Evolutionary conservation across 23 red algal genomes (phyloP).

Genomic region (Cyanidiococcus yangmingshanensis): DNA sequence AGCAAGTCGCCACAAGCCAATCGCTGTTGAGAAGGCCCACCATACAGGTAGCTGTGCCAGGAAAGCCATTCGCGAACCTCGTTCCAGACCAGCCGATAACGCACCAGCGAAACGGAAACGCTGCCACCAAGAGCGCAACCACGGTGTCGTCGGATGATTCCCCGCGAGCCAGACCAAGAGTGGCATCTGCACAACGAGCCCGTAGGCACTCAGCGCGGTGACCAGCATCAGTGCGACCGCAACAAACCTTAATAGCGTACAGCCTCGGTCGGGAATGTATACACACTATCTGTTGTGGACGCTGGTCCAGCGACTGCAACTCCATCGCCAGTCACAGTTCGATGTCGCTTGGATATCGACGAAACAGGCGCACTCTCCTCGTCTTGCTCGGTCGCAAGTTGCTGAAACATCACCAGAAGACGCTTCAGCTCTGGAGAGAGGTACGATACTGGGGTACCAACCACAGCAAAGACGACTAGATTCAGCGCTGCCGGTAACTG

Average conservation of each 20-base stretch:
- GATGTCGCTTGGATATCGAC: too few species aligned
- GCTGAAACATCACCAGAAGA: background rate
- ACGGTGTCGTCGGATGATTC: background rate
- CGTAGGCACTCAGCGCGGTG: background rate
- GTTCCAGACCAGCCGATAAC: background rate
- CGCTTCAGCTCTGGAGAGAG: background rate
- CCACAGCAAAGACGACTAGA: background rate
- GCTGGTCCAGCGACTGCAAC: background rate
- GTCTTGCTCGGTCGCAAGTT: too few species aligned
- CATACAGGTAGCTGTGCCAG: background rate
- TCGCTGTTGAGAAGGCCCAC: background rate
- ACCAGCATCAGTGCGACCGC: background rate
- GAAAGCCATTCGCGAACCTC: background rate
- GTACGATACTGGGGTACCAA: background rate
- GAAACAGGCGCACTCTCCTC: too few species aligned
- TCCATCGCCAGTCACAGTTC: too few species aligned
- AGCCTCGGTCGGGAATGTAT: too few species aligned
- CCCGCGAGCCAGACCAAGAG: background rate
- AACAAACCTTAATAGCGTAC: background rate
- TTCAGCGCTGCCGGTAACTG: background rate
- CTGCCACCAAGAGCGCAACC: slow-evolving; percentile 3
- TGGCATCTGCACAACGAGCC: slow-evolving; percentile 5
- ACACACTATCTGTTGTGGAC: too few species aligned
- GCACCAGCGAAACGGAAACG: background rate
- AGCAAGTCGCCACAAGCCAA: background rate